Conservation (phyloP, 2,329 filamentous ascomycete species). For the Fusarium chuoi region DNA sequence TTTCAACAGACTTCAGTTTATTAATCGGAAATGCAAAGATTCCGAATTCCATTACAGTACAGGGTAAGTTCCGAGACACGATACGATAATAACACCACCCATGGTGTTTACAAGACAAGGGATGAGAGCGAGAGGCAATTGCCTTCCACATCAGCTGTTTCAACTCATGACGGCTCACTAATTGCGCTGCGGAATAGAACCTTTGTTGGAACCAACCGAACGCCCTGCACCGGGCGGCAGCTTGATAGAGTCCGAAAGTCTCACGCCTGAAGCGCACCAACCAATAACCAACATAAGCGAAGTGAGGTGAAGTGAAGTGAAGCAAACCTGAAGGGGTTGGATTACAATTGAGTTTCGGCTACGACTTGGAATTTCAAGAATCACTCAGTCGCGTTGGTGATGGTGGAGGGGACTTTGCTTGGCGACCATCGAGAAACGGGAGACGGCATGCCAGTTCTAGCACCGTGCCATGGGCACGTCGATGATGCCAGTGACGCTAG, state of each 20-base stretch:
- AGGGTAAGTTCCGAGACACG: neutral
- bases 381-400: neutral
- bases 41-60: neutral
- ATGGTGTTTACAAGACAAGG: neutral
- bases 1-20: neutral
- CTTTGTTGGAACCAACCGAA: neutral
- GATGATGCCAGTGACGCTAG: conserved; percentile 1
- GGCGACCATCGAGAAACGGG: neutral
- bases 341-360: conserved; percentile 4
- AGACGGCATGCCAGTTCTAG: neutral
- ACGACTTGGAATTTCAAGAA: neutral
- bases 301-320: neutral
- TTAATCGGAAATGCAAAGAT: neutral
- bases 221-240: neutral
- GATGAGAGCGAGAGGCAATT: conserved; percentile 1
- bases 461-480: neutral
- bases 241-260: neutral
- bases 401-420: neutral
- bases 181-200: neutral
- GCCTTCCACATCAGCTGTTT: conserved; percentile 3
- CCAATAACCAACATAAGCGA: neutral
- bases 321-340: neutral
- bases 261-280: neutral
- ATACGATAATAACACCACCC: neutral
- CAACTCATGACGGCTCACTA: neutral